phyloP scores from a whole-genome alignment of 2,329 filamentous ascomycete genomes.

The Hymenoscyphus infarciens region DNA sequence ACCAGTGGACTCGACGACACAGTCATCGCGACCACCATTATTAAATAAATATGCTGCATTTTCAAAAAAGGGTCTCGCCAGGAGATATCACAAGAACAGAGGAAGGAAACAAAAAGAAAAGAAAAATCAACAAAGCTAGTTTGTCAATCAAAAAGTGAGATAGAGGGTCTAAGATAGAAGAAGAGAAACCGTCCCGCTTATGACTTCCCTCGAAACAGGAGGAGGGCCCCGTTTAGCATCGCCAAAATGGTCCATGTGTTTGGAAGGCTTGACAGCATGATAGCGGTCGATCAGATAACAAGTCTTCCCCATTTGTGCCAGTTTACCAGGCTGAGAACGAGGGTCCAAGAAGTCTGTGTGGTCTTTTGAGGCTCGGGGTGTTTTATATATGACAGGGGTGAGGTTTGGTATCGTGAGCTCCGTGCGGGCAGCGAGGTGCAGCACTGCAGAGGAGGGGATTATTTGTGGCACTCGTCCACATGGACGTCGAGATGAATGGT shows the following conservation, averaged over 20 bases:
- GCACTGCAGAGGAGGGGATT: background rate
- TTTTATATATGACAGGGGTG: background rate
- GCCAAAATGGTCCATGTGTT: background rate
- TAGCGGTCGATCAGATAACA: conserved; percentile 2
- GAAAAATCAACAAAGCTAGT: background rate
- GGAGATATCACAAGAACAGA: conserved; percentile 16
- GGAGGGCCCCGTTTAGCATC: background rate
- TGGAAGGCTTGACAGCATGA: conserved; percentile 1
- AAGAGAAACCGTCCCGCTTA: background rate
- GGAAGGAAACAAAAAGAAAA: background rate
- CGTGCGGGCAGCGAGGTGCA: background rate
- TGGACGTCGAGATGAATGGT: background rate
- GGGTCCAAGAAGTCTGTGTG: background rate
- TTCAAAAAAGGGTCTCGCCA: conserved; percentile 15
- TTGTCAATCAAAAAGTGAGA: background rate
- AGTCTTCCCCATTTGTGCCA: background rate
- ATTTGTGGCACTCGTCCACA: background rate
- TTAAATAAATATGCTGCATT: conserved; percentile 22
- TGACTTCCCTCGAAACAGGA: background rate
- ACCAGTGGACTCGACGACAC: conserved; percentile 20
- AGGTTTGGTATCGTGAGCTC: background rate
- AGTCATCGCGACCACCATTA: conserved; percentile 17
- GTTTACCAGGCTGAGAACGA: background rate
- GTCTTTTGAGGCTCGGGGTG: background rate
- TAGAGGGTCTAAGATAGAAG: background rate